Evolutionary conservation across 1,284 basidiomycete genomes (phyloP), one percentile per base, ranked within the genome.

Genomic region (Malassezia cuniculi): DNA sequence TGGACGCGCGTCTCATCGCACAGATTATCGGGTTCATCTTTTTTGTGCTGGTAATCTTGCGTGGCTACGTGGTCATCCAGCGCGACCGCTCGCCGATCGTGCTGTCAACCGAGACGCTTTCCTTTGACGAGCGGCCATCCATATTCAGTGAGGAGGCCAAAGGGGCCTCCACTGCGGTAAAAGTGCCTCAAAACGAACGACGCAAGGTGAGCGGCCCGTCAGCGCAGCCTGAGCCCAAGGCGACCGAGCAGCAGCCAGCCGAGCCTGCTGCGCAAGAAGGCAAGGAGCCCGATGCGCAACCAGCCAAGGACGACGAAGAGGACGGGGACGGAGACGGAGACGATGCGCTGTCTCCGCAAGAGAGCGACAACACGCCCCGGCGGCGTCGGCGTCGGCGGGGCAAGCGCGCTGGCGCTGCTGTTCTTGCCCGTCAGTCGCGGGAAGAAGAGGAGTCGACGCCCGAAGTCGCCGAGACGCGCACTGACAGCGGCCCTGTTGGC

Each of bases 351-450:
- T 9, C 35, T 14, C 30, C 28, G 3, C 16, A 24, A 24, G 22
- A 17, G 11, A 36, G 36, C 17, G 36, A 36, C 6, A 36, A 38
- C 28, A 5, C 28, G 16, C 3, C 6, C 4, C 15, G 34, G 27
- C 36, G 32, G 6, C 27, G 20, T 19, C 47, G 39, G 56, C 45
- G 55, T 52, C 36, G 68, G 51, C 48, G 62, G 41, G 42, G 68
- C 42, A 41, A 66, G 49, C 43, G 59, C 34, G 48, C 50, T 34
- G 52, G 59, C 11, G 41, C 60, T 36, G 50, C 58, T 27, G 50
- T 50, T n/a, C 41, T 51, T 28, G 54, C 58, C 27, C 71, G 70
- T 47, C 25, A 24, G 30, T 11, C 27, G 36, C 49, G 12, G 35
- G 54, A 28, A 30, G 44, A 38, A 39, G 40, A 21, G 11, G 6